phyloP scores from a whole-genome alignment of 257 asterid species.

The Agastache rugosa region DNA sequence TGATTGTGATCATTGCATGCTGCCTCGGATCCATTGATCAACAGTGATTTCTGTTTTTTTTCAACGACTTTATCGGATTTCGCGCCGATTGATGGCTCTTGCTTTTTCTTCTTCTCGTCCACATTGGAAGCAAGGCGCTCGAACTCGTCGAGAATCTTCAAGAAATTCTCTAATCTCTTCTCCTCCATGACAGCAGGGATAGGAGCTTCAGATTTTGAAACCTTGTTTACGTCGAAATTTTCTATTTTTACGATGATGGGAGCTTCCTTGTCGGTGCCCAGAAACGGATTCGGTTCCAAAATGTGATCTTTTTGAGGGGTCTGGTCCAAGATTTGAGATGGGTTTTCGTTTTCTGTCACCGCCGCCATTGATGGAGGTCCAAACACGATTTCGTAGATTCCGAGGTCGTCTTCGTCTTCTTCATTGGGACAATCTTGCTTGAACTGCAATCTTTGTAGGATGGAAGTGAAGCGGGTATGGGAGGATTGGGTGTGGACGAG shows the following conservation, averaged over 20 bases:
- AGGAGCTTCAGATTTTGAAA: neutral
- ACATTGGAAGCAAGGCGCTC: constrained; percentile 42
- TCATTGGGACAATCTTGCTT: constrained; percentile 22
- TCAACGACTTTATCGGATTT: constrained; percentile 36
- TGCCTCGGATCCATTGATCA: constrained; percentile 55
- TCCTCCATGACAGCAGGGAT: constrained; percentile 31
- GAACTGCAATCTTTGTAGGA: constrained; percentile 30
- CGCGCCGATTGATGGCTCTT: constrained; percentile 29
- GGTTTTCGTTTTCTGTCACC: constrained; percentile 18
- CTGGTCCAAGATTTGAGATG: constrained; percentile 30
- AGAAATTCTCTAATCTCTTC: constrained; percentile 48
- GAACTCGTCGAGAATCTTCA: constrained; percentile 49
- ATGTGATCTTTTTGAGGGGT: constrained; percentile 25
- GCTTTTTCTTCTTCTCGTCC: constrained; percentile 39
- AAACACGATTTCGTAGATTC: constrained; percentile 54
- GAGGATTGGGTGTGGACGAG: constrained; percentile 32
- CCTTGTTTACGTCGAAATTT: neutral
- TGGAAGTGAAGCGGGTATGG: neutral
- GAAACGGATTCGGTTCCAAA: constrained; percentile 4
- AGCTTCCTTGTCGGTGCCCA: neutral
- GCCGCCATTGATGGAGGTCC: constrained; percentile 39
- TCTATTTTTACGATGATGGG: neutral
- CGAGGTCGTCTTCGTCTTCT: constrained; percentile 47
- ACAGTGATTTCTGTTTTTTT: constrained; percentile 32
- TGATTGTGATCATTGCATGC: neutral